Evolutionary conservation across 202 grass and related monocot genomes (phyloP).

Genomic region (Eragrostis tef): DNA sequence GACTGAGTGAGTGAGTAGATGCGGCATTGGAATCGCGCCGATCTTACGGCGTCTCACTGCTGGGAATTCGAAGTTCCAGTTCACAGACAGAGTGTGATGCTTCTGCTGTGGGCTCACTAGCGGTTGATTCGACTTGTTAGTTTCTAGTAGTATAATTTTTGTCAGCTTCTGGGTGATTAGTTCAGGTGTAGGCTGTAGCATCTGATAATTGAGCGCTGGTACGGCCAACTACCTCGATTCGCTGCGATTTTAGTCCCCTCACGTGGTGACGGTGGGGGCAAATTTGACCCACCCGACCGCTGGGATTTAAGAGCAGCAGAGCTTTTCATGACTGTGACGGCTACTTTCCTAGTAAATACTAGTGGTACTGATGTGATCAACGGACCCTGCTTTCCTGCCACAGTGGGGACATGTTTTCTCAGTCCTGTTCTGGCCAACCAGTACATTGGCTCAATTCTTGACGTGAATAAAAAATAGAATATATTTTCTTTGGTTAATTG

Average conservation of each 20-base stretch:
- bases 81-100: not conserved
- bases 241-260: conserved; percentile 14
- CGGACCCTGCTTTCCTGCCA: not conserved
- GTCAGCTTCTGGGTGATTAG: not conserved
- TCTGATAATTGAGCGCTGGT: not conserved
- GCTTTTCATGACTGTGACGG: not conserved
- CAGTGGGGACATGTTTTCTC: not conserved
- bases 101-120: not conserved
- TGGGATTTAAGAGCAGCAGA: not conserved
- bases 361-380: not conserved
- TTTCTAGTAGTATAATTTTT: not conserved
- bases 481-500: not conserved
- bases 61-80: not conserved
- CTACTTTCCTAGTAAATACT: not conserved
- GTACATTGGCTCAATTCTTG: not conserved
- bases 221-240: conserved; percentile 33
- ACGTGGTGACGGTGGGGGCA: not conserved
- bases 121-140: not conserved
- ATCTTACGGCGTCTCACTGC: not conserved
- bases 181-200: conserved; percentile 18
- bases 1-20: not conserved
- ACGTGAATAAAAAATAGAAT: not conserved
- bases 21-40: not conserved
- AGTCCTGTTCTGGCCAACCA: not conserved
- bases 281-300: not conserved